phyloP scores from a whole-genome alignment of 2,329 filamentous ascomycete species.

The Fusarium staphyleae region DNA sequence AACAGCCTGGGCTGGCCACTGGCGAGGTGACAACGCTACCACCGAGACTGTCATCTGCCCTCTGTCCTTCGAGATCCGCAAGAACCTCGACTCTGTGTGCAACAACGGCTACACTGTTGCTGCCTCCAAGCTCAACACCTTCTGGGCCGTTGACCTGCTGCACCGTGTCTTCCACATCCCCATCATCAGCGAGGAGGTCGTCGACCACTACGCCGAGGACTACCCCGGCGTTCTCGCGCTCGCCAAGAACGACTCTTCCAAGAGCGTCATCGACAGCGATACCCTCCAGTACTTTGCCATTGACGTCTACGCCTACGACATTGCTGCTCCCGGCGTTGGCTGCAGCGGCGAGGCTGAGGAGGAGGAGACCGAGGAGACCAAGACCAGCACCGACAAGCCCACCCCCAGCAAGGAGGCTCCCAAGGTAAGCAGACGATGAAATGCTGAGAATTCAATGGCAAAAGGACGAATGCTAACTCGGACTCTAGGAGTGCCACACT shows the following conservation, averaged over 20 bases:
- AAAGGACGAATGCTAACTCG: slow-evolving; percentile 46
- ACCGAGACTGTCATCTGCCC: slow-evolving; percentile 74
- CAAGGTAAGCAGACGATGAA: slow-evolving; percentile 60
- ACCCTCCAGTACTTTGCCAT: slow-evolving; percentile 73
- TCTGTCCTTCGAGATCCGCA: slow-evolving; percentile 65
- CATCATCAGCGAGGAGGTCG: slow-evolving; percentile 62
- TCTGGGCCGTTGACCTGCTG: slow-evolving; percentile 71
- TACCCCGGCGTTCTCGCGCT: slow-evolving; percentile 63
- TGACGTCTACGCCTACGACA: slow-evolving; percentile 70
- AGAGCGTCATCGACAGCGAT: slow-evolving; percentile 64
- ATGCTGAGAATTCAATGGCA: slow-evolving; percentile 15
- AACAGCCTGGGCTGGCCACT: slow-evolving; percentile 71
- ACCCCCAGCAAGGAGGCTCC: slow-evolving; percentile 7
- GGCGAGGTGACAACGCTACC: slow-evolving; percentile 69
- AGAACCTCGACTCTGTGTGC: slow-evolving; percentile 66
- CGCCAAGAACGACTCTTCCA: slow-evolving; percentile 55
- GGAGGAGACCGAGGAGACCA: slow-evolving; percentile 18
- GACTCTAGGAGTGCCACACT: slow-evolving; percentile 59
- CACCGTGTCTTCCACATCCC: slow-evolving; percentile 72
- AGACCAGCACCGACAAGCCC: slow-evolving; percentile 45
- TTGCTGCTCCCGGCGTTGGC: slow-evolving; percentile 68
- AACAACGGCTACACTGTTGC: slow-evolving; percentile 68
- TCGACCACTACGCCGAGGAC: slow-evolving; percentile 68
- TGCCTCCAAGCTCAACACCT: slow-evolving; percentile 62
- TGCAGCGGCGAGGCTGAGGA: slow-evolving; percentile 58